Conservation (phyloP, 1,284 basidiomycete genomes). For the Somion occarium region DNA sequence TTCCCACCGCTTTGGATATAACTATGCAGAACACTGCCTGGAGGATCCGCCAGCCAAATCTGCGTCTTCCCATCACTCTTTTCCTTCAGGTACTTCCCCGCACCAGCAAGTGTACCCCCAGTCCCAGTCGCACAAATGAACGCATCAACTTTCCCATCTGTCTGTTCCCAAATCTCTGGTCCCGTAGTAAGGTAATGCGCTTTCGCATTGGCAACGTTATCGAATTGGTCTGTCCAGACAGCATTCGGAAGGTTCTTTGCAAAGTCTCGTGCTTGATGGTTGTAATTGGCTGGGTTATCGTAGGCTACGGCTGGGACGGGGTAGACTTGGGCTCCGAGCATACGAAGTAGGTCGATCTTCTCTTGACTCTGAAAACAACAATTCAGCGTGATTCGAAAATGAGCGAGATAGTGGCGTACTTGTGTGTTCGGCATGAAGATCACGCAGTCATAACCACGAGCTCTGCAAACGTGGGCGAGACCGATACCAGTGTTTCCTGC, state of each 20-base stretch:
- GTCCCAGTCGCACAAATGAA: slow-evolving; percentile 96
- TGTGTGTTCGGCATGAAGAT: slow-evolving; percentile 99
- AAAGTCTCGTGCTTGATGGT: slow-evolving; percentile 93
- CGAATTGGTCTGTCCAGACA: slow-evolving; percentile 99
- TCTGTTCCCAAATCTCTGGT: slow-evolving; percentile 97
- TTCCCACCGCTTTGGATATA: slow-evolving; percentile 82
- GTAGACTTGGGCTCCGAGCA: slow-evolving; percentile 95
- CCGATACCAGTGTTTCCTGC: slow-evolving; percentile 99
- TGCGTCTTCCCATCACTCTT: slow-evolving; percentile 79
- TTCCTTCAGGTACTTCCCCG: slow-evolving; percentile 83
- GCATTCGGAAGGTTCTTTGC: slow-evolving; percentile 84
- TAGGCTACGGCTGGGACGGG: slow-evolving; percentile 96
- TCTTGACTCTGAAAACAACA: slow-evolving; percentile 72
- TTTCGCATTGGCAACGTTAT: slow-evolving; percentile 87
- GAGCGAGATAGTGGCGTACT: slow-evolving; percentile 35
- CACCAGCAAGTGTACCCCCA: slow-evolving; percentile 92
- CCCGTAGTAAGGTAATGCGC: slow-evolving; percentile 91
- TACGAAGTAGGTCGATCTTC: slow-evolving; percentile 94
- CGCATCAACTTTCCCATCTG: slow-evolving; percentile 74
- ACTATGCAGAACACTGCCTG: slow-evolving; percentile 88
- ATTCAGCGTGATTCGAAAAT: background rate
- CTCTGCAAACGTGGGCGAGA: slow-evolving; percentile 91
- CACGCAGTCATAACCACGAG: slow-evolving; percentile 95
- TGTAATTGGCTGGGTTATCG: slow-evolving; percentile 96
- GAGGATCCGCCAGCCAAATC: slow-evolving; percentile 95